These are phyloP conservation scores for Backusella australiensis DNA, from an alignment of 192 early-diverging fungal genomes.

Conservation along the genomic window DNA sequence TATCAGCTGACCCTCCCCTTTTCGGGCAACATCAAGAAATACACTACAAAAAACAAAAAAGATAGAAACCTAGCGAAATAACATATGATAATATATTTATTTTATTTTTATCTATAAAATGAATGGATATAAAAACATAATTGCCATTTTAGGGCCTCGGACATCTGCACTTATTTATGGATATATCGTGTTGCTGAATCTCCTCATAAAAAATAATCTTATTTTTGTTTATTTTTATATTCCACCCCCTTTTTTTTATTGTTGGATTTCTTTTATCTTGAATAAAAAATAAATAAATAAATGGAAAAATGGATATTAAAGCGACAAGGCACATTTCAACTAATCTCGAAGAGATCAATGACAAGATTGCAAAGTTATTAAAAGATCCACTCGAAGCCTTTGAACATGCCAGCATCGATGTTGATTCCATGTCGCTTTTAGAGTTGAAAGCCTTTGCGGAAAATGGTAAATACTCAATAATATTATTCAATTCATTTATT, in stretches of 20 bases:
- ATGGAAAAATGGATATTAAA: slow-evolving; percentile 19
- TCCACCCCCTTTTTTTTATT: not conserved
- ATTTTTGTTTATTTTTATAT: not conserved
- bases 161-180: not conserved
- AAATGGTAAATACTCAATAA: slow-evolving; percentile 14
- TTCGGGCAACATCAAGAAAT: not conserved
- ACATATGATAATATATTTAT: not conserved
- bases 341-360: slow-evolving; percentile 29
- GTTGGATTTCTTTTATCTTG: not conserved
- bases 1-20: not conserved
- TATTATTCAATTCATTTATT: not conserved
- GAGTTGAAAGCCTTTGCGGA: slow-evolving; percentile 29
- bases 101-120: not conserved
- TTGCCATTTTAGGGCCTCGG: not conserved
- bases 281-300: not conserved
- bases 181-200: not conserved
- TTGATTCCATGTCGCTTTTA: slow-evolving; percentile 18
- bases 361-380: slow-evolving; percentile 18
- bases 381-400: slow-evolving; percentile 15
- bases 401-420: slow-evolving; percentile 13
- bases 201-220: not conserved
- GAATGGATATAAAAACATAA: not conserved
- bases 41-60: not conserved
- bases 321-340: slow-evolving; percentile 32
- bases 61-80: not conserved